These are phyloP conservation scores for Trichomonas vaginalis DNA, from an alignment of 208 protist genomes.

Conservation along the genomic window DNA sequence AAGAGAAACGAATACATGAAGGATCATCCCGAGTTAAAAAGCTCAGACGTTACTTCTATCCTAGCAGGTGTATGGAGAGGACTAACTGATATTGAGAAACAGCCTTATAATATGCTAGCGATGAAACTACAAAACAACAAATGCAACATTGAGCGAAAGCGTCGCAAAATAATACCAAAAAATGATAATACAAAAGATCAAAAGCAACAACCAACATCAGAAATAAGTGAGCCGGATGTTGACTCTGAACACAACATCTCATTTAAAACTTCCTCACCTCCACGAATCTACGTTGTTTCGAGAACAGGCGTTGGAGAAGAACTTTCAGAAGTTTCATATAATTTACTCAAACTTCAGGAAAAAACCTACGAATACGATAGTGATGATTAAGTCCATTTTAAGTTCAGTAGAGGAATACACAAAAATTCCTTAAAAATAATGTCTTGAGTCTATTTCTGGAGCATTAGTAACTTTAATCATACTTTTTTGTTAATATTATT, in stretches of 20 bases:
- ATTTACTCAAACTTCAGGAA: background rate
- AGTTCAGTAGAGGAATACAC: too few species aligned
- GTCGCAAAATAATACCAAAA: background rate
- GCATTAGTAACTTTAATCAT: too few species aligned
- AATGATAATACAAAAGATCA: background rate
- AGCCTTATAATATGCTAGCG: background rate
- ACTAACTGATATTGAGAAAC: background rate
- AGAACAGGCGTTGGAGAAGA: background rate
- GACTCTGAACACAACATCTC: background rate
- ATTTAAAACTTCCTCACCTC: background rate
- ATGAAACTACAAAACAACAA: background rate
- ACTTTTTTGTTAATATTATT: too few species aligned
- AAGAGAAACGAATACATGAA: background rate
- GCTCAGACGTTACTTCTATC: background rate
- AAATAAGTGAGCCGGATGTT: background rate
- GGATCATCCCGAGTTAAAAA: background rate
- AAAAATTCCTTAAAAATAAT: too few species aligned
- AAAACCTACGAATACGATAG: background rate
- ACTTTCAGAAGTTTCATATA: background rate
- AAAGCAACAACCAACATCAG: background rate
- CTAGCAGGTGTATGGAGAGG: background rate
- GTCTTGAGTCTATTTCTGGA: too few species aligned
- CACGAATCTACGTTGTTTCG: background rate
- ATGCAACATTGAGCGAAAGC: background rate
- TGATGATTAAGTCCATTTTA: too few species aligned